phyloP scores from a whole-genome alignment of 176 grass and related monocot genomes.

The Themeda triandra region DNA sequence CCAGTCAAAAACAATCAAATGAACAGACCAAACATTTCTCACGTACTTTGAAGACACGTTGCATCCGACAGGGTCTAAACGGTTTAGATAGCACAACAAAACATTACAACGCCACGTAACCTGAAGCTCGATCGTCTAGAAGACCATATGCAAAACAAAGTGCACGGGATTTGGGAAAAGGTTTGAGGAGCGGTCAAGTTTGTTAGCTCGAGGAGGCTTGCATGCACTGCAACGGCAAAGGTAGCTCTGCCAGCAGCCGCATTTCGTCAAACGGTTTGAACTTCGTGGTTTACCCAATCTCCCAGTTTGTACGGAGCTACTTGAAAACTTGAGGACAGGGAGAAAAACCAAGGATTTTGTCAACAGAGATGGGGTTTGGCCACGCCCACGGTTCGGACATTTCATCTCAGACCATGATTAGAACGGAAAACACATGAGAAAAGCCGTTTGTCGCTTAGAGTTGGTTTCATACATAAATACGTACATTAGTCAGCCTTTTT shows the following conservation, averaged over 20 bases:
- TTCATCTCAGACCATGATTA: neutral
- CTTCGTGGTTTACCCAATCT: neutral
- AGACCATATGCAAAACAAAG: neutral
- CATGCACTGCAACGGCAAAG: neutral
- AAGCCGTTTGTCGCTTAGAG: neutral
- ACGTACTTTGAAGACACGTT: too few species aligned
- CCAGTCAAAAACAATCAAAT: too few species aligned
- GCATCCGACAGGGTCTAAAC: too few species aligned
- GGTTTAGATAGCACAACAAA: too few species aligned
- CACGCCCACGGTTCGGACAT: neutral
- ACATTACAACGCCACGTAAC: too few species aligned
- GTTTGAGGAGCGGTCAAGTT: conserved; percentile 29
- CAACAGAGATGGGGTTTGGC: conserved; percentile 19
- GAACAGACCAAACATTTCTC: too few species aligned
- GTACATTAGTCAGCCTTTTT: neutral
- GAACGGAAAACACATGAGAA: neutral
- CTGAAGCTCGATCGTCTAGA: neutral
- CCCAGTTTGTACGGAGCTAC: neutral
- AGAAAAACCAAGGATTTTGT: conserved; percentile 2
- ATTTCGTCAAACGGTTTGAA: conserved; percentile 27
- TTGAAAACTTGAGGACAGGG: neutral
- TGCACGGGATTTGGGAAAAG: neutral
- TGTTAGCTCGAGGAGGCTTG: conserved; percentile 49
- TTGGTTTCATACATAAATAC: conserved; percentile 7
- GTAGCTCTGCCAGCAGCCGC: neutral